Evolutionary conservation across 169 alveolate genomes (phyloP).

Genomic region (Condylostoma magnum): DNA sequence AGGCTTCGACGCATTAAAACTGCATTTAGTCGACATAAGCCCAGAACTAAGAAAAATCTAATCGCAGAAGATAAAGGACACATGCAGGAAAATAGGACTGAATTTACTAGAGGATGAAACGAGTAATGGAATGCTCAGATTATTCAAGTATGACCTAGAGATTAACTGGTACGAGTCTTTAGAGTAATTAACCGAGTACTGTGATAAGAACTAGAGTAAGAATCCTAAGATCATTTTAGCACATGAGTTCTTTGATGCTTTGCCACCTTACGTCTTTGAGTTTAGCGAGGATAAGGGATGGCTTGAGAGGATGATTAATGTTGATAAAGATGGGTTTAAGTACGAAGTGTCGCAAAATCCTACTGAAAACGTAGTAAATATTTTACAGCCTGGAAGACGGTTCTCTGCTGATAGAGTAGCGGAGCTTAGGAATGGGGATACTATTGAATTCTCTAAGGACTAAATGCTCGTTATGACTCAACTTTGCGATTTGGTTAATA

Average conservation of each 20-base stretch:
- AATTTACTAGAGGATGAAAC: constrained; percentile 35
- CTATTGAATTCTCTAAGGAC: constrained; percentile 59
- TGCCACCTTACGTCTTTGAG: constrained; percentile 63
- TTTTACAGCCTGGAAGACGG: constrained; percentile 62
- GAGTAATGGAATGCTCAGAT: background rate
- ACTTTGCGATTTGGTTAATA: constrained; percentile 17
- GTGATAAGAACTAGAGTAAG: background rate
- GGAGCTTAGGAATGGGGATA: constrained; percentile 57
- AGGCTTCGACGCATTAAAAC: constrained; percentile 19
- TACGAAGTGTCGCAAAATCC: constrained; percentile 29
- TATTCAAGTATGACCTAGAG: background rate
- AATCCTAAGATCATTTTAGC: constrained; percentile 62
- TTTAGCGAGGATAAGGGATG: constrained; percentile 43
- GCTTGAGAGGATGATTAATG: constrained; percentile 51
- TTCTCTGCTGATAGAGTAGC: constrained; percentile 40
- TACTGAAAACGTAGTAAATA: constrained; percentile 46
- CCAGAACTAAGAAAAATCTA: constrained; percentile 46
- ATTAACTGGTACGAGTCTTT: constrained; percentile 8
- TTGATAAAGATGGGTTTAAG: constrained; percentile 16
- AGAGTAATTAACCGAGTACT: background rate
- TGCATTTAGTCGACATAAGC: constrained; percentile 55
- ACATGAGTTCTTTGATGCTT: constrained; percentile 79
- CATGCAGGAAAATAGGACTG: constrained; percentile 29
- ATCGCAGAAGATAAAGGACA: constrained; percentile 41
- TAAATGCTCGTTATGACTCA: constrained; percentile 25